Base-by-base conservation (phyloP, 208 protist species). In the Acanthamoeba rhysodes region DNA sequence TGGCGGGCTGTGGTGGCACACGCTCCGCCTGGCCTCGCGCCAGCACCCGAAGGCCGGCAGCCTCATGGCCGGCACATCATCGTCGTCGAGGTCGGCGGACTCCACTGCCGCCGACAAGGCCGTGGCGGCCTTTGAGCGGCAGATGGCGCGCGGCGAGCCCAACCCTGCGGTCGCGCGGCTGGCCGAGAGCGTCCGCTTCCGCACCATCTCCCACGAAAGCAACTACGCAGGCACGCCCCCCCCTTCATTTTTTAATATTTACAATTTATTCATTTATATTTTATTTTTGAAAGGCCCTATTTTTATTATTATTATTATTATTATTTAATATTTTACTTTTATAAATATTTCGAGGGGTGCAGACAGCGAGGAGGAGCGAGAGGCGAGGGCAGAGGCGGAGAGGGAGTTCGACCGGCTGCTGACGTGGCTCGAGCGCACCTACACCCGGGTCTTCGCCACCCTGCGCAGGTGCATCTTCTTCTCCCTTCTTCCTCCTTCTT, bases 161-260 rank as follows among this genome's bases (percentile, higher is more conserved):
- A 10, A 50, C 10, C 8, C 16, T 22, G 9, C 24, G 5, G 72
- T 50, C 22, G 4, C n/a, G 34, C 32, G 72, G 6, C 37, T 82
- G 32, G 72, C 37, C 32, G 14, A 82, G 41, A 82, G 72, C 72
- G 27, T 82, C 32, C 72, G 72, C 41, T 82, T 82, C 72, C 72
- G 72, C 72, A 82, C 72, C 41, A 50, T 82, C 72, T 82, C 72
- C 5, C 41, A 82, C 72, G 32, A 41, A 24, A 24, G 9, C 32
- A 50, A 82, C 41, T 12, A 48, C 37, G 37, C 8, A 1, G 72
- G 72, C 50, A n/a, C 72, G 4, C 4, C 0, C n/a, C 32, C 27
- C 62, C 62, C 7, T 24, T 14, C 6, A 59, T 59, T 14, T 0
- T 59, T 4, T 59, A 22, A 12, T 48, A 45, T 41, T 41, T 41